Evolutionary conservation across 768 basidiomycete species (phyloP).

Genomic region (Mrakia gelida): DNA sequence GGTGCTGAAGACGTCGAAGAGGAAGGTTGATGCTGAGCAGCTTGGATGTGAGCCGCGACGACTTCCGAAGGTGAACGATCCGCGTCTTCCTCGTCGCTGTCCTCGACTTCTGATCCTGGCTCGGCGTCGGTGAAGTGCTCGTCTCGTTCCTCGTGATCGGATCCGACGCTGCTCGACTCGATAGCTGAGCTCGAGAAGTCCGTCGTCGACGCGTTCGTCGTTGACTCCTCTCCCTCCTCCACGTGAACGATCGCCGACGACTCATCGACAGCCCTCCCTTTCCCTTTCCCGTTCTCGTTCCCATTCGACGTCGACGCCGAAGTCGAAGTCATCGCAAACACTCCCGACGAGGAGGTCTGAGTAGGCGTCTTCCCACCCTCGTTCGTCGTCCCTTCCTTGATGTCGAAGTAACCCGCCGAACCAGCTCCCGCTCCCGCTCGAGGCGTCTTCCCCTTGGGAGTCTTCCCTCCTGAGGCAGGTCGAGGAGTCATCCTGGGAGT

Average conservation of each 20-base stretch:
- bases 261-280: conserved; percentile 5
- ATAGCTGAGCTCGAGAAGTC: background rate
- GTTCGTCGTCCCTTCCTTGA: conserved; percentile 6
- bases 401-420: conserved; percentile 13
- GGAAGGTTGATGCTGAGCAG: background rate
- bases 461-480: background rate
- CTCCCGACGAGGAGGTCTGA: background rate
- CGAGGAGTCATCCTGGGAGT: conserved; percentile 5
- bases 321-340: background rate
- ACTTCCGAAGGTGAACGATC: conserved; percentile 6
- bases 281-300: conserved; percentile 9
- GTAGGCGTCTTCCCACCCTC: conserved; percentile 12
- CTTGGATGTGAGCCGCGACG: conserved; percentile 29
- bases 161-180: conserved; percentile 2
- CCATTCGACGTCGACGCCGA: background rate
- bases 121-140: background rate
- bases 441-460: conserved; percentile 1
- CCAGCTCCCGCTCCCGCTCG: background rate
- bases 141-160: background rate
- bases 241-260: background rate
- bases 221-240: background rate
- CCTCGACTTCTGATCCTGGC: conserved; percentile 33
- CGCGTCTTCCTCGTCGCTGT: conserved; percentile 29
- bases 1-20: background rate
- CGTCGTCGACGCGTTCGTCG: background rate